Evolutionary conservation across 176 grass and related monocot genomes (phyloP).

Genomic region (Hsuehochloa calcarea): DNA sequence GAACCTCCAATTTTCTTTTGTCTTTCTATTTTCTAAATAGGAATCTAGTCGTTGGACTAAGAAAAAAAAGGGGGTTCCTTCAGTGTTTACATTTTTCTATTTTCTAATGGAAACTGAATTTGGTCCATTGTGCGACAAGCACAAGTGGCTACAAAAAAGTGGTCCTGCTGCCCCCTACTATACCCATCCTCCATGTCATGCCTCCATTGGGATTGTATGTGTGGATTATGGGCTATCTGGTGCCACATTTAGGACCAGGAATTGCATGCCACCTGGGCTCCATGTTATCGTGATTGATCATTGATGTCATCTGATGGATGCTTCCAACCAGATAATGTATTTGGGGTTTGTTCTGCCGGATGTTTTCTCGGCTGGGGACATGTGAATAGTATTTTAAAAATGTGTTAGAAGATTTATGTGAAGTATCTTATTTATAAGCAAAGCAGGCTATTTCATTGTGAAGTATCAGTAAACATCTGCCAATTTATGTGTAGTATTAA

Average conservation of each 20-base stretch:
- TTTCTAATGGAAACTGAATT: neutral
- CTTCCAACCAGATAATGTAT: neutral
- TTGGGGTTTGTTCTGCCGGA: neutral
- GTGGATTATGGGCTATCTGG: slow-evolving; percentile 36
- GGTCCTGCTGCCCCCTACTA: slow-evolving; percentile 21
- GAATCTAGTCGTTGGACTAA: neutral
- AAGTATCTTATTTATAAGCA: neutral
- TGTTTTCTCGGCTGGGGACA: neutral
- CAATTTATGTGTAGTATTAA: neutral
- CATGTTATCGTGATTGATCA: slow-evolving; percentile 22
- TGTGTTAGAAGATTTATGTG: neutral
- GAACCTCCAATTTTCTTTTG: neutral
- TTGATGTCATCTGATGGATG: neutral
- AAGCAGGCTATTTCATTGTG: neutral
- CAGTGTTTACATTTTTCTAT: neutral
- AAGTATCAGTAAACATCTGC: neutral
- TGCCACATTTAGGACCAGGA: slow-evolving; percentile 32
- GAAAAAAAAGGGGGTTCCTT: neutral
- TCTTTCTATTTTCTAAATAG: neutral
- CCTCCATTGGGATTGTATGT: slow-evolving; percentile 23
- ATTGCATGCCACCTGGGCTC: slow-evolving; percentile 25
- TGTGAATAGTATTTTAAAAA: neutral
- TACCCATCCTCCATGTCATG: neutral
- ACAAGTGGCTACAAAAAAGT: slow-evolving; percentile 32
- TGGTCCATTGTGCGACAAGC: neutral